phyloP scores from a whole-genome alignment of 768 basidiomycete species.

The Mycena vitilis region DNA sequence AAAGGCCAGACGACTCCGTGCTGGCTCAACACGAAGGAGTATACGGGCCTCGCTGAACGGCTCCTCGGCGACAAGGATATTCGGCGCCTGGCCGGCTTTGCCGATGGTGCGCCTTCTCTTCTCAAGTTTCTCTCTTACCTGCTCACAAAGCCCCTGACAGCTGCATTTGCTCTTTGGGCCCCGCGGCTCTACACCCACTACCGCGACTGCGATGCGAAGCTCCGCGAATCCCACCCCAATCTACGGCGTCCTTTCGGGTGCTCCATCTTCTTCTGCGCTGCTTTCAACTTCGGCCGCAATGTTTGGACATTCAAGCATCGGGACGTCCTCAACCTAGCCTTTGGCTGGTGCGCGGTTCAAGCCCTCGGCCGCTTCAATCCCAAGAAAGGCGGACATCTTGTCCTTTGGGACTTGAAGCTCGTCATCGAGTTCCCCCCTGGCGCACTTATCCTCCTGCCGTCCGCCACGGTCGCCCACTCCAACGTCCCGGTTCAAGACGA shows the following conservation, averaged over 20 bases:
- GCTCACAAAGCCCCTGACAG: neutral
- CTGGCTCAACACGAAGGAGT: slow-evolving; percentile 12
- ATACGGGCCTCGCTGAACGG: slow-evolving; percentile 2
- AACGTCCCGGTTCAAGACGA: slow-evolving; percentile 39
- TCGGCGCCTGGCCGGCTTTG: slow-evolving; percentile 31
- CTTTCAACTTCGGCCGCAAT: slow-evolving; percentile 34
- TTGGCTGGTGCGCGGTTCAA: slow-evolving; percentile 1
- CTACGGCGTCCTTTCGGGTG: too few species aligned
- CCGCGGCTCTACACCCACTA: slow-evolving; percentile 32
- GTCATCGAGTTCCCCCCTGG: slow-evolving; percentile 43
- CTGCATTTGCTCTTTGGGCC: slow-evolving; percentile 30
- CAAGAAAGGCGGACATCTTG: slow-evolving; percentile 45
- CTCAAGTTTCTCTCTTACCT: neutral
- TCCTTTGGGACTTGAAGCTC: slow-evolving; percentile 45
- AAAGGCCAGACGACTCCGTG: slow-evolving; percentile 27
- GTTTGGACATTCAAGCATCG: slow-evolving; percentile 1
- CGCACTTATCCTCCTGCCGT: slow-evolving; percentile 43
- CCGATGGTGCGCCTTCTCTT: slow-evolving; percentile 22
- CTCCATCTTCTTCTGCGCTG: neutral
- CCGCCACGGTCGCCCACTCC: slow-evolving; percentile 41
- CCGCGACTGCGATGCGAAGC: neutral
- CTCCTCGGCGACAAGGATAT: slow-evolving; percentile 20
- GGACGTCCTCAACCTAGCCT: neutral
- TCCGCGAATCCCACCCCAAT: too few species aligned
- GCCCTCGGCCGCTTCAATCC: slow-evolving; percentile 42